phyloP scores from a whole-genome alignment of 2,329 filamentous ascomycete genomes.

The Penicillium olsonii region DNA sequence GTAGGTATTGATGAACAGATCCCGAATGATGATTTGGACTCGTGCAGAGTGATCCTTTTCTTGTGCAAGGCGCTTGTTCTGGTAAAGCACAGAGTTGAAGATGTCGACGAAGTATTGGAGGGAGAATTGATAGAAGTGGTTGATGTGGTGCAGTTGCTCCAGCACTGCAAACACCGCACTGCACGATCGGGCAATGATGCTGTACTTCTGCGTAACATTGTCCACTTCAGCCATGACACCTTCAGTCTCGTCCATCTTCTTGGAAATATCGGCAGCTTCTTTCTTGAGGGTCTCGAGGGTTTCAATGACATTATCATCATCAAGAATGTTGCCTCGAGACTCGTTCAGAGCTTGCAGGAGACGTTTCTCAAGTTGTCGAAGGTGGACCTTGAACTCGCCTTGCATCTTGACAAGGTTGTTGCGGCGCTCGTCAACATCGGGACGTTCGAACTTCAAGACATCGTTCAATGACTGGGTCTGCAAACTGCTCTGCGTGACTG shows the following conservation, averaged over 20 bases:
- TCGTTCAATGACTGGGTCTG: conserved; percentile 98
- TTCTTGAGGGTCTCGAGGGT: conserved; percentile 97
- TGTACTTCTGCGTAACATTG: conserved; percentile 91
- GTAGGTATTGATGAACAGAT: conserved; percentile 89
- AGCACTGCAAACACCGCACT: conserved; percentile 96
- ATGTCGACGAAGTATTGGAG: conserved; percentile 98
- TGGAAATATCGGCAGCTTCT: conserved; percentile 91
- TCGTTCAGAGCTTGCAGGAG: conserved; percentile 94
- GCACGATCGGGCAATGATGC: conserved; percentile 88
- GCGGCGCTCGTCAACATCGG: conserved; percentile 92
- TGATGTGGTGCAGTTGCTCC: conserved; percentile 95
- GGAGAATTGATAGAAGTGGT: conserved; percentile 99
- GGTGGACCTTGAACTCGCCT: conserved; percentile 98
- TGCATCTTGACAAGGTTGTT: conserved; percentile 98
- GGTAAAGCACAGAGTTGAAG: conserved; percentile 86
- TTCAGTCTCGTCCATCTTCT: conserved; percentile 94
- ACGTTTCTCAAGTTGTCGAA: conserved; percentile 91
- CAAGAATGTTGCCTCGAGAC: conserved; percentile 94
- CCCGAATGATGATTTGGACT: conserved; percentile 84
- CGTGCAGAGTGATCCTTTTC: conserved; percentile 76
- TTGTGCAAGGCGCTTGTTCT: conserved; percentile 70
- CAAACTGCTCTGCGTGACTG: conserved; percentile 96
- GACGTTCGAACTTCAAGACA: conserved; percentile 93
- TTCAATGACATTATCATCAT: conserved; percentile 97
- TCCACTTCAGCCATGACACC: conserved; percentile 98